Evolutionary conservation across 2,329 filamentous ascomycete genomes (phyloP).

Genomic region (Apiospora koreana): DNA sequence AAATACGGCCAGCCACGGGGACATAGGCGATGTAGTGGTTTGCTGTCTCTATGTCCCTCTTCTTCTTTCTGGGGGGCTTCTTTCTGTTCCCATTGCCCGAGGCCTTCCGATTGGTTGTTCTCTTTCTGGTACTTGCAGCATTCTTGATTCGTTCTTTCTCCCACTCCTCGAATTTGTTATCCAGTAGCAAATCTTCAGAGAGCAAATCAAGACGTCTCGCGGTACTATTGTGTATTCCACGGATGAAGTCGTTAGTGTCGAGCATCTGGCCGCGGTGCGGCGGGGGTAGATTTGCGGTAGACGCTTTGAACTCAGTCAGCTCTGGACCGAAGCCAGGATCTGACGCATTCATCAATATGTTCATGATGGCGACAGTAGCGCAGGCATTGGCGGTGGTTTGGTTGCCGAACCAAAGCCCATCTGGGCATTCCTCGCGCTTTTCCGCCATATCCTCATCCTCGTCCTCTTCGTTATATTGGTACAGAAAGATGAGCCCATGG

Average conservation of each 20-base stretch:
- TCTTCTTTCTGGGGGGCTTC: conserved; percentile 41
- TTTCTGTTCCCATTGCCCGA: conserved; percentile 25
- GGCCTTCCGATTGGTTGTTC: conserved; percentile 13
- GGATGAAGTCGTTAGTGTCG: conserved; percentile 73
- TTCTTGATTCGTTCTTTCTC: conserved; percentile 38
- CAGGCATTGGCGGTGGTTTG: conserved; percentile 87
- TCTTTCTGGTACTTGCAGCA: conserved; percentile 33
- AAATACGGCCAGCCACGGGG: conserved; percentile 71
- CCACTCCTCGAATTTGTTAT: conserved; percentile 53
- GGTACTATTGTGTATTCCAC: conserved; percentile 85
- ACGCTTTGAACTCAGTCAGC: conserved; percentile 71
- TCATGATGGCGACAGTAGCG: conserved; percentile 88
- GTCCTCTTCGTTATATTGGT: conserved; percentile 63
- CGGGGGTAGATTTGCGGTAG: conserved; percentile 68
- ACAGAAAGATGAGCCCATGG: conserved; percentile 87
- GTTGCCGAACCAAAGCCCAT: conserved; percentile 89
- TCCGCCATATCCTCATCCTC: conserved; percentile 52
- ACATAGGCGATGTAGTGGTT: conserved; percentile 93
- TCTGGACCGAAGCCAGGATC: conserved; percentile 68
- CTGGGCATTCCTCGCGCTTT: conserved; percentile 55
- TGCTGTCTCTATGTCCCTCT: conserved; percentile 57
- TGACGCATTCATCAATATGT: conserved; percentile 85
- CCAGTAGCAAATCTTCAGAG: conserved; percentile 66
- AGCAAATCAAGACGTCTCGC: conserved; percentile 77
- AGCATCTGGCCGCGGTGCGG: conserved; percentile 76